Conservation (phyloP, 345 rosid genomes). For the Citrus trifoliata region DNA sequence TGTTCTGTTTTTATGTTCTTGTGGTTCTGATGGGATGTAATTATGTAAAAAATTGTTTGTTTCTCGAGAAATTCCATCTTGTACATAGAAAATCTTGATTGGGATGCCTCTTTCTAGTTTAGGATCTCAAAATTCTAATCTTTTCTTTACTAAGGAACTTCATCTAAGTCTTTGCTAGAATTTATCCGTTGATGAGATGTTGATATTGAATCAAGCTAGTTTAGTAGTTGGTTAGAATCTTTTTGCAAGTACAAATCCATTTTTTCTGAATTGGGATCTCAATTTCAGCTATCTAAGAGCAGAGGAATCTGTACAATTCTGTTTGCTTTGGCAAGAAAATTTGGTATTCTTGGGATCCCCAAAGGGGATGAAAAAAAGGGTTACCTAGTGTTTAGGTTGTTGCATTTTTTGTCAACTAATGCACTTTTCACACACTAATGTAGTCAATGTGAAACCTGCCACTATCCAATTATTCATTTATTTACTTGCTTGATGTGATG, state of each 20-base stretch:
- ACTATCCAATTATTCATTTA: not conserved
- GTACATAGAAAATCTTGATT: constrained; percentile 13
- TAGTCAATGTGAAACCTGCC: not conserved
- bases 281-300: not conserved
- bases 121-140: not conserved
- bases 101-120: not conserved
- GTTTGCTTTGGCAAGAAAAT: constrained; percentile 1
- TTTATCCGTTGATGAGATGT: not conserved
- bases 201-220: not conserved
- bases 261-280: not conserved
- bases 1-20: not conserved
- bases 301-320: not conserved
- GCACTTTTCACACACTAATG: not conserved
- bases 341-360: constrained; percentile 24
- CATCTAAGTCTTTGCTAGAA: not conserved
- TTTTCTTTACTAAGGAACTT: not conserved
- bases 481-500: not conserved
- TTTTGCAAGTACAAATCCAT: not conserved
- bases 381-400: constrained; percentile 1
- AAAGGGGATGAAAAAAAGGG: constrained; percentile 2
- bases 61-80: constrained; percentile 2
- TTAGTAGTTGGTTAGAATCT: not conserved
- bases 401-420: not conserved
- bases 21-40: constrained; percentile 23
- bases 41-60: constrained; percentile 21